A percentile compares a stretch with the other conserved stretches of the same genome.
These are phyloP conservation scores for Termitomyces sp. DNA, from an alignment of 768 basidiomycete genomes.

Conservation along the genomic window DNA sequence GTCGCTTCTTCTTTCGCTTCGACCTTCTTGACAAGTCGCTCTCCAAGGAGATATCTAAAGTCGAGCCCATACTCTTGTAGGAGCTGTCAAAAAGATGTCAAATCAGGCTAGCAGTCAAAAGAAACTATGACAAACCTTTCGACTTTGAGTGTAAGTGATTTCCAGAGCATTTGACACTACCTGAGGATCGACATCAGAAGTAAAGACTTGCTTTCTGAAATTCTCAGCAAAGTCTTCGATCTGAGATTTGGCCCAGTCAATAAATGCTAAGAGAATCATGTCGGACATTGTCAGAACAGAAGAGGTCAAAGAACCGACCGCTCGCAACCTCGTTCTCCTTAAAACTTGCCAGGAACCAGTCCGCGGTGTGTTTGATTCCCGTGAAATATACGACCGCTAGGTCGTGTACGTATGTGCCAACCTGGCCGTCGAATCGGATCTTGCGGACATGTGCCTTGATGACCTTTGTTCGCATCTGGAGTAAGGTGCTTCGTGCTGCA, in stretches of 20 bases:
- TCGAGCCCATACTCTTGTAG: conserved; percentile 93
- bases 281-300: background rate
- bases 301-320: conserved; percentile 47
- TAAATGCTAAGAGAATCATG: conserved; percentile 61
- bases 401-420: conserved; percentile 82
- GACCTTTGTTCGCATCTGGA: conserved; percentile 72
- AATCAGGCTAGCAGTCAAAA: background rate
- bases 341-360: conserved; percentile 97
- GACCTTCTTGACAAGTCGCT: conserved; percentile 46
- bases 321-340: conserved; percentile 94
- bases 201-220: conserved; percentile 91
- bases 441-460: conserved; percentile 77
- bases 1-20: conserved; percentile 36
- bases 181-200: conserved; percentile 66
- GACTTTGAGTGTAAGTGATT: conserved; percentile 78
- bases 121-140: conserved; percentile 54
- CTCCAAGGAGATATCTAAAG: conserved; percentile 88
- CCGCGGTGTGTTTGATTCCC: conserved; percentile 93
- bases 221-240: conserved; percentile 79
- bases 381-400: conserved; percentile 89
- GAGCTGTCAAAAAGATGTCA: conserved; percentile 41
- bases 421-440: conserved; percentile 88
- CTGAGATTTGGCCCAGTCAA: conserved; percentile 90
- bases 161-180: conserved; percentile 76
- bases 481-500: conserved; percentile 78